phyloP scores from a whole-genome alignment of 176 grass and related monocot genomes.

The Zea luxurians region DNA sequence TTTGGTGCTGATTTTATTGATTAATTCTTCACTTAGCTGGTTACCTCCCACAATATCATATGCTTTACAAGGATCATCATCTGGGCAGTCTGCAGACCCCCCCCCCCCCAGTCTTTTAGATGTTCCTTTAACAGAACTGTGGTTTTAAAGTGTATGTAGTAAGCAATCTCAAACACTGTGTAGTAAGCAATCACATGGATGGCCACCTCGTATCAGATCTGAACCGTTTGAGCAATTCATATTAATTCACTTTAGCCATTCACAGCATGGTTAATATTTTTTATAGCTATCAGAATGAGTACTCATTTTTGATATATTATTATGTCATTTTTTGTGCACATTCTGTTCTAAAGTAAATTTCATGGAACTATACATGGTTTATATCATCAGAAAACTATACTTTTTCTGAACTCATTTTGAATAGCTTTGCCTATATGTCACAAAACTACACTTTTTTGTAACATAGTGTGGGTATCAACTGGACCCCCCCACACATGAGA shows the following conservation, averaged over 20 bases:
- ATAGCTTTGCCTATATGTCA: background rate
- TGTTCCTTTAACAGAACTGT: background rate
- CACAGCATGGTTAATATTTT: background rate
- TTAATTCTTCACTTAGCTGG: background rate
- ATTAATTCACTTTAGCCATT: slow-evolving; percentile 17
- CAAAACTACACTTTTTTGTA: background rate
- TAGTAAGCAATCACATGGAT: slow-evolving; percentile 14
- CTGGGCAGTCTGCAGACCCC: background rate
- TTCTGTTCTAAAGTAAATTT: background rate
- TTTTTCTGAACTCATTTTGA: background rate
- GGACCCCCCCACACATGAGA: background rate
- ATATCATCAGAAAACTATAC: background rate
- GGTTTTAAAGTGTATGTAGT: background rate
- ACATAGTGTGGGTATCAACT: background rate
- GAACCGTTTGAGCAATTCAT: background rate
- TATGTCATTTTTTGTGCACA: background rate
- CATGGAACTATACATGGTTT: background rate
- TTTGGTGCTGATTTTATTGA: background rate
- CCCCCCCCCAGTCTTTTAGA: background rate
- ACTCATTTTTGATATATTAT: background rate
- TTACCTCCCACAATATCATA: slow-evolving; percentile 12
- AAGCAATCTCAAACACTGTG: background rate
- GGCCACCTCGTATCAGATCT: background rate
- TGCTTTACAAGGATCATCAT: background rate
- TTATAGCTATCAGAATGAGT: slow-evolving; percentile 20